Percentiles rank a stretch among this genome's conserved stretches.
These are phyloP conservation scores for Ogataea ganodermae DNA, from an alignment of 805 yeast species.

Conservation along the genomic window DNA sequence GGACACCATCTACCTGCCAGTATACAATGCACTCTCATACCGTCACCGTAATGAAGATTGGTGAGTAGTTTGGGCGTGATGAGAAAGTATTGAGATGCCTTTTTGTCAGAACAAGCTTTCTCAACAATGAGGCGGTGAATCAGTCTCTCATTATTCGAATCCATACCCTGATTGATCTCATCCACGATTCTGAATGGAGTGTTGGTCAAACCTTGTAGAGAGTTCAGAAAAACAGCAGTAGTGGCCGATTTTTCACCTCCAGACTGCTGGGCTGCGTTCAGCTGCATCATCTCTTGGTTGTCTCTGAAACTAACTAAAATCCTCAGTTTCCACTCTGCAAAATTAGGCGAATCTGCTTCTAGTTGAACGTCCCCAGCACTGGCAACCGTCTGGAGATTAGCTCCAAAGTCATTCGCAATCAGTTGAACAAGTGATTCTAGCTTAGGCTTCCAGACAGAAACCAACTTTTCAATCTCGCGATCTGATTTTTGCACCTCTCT, in stretches of 20 bases:
- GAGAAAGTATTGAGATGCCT: conserved; percentile 76
- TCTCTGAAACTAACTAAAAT: conserved; percentile 86
- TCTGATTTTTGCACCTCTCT: conserved; percentile 40
- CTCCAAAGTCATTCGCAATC: conserved; percentile 66
- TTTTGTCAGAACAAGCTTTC: conserved; percentile 60
- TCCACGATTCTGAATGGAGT: conserved; percentile 96
- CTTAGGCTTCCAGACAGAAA: conserved; percentile 59
- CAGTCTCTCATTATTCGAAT: conserved; percentile 83
- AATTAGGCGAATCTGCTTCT: conserved; percentile 51
- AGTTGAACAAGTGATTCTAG: conserved; percentile 51
- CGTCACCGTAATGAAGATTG: conserved; percentile 70
- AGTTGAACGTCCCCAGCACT: conserved; percentile 82
- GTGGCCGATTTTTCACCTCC: conserved; percentile 98
- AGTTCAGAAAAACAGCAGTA: conserved; percentile 85
- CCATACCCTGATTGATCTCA: conserved; percentile 99
- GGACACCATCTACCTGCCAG: conserved; percentile 50
- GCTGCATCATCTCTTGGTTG: conserved; percentile 62
- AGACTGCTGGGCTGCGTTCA: conserved; percentile 88
- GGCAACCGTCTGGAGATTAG: conserved; percentile 71
- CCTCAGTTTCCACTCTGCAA: conserved; percentile 77
- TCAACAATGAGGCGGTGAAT: conserved; percentile 86
- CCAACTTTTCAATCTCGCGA: conserved; percentile 34
- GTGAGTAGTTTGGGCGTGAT: conserved; percentile 91
- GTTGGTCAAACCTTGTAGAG: conserved; percentile 82
- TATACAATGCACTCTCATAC: conserved; percentile 86